Evolutionary conservation across 164 flowering plant genomes (phyloP), one percentile per base, ranked within the genome.

Genomic region (Nelumbo lutea): DNA sequence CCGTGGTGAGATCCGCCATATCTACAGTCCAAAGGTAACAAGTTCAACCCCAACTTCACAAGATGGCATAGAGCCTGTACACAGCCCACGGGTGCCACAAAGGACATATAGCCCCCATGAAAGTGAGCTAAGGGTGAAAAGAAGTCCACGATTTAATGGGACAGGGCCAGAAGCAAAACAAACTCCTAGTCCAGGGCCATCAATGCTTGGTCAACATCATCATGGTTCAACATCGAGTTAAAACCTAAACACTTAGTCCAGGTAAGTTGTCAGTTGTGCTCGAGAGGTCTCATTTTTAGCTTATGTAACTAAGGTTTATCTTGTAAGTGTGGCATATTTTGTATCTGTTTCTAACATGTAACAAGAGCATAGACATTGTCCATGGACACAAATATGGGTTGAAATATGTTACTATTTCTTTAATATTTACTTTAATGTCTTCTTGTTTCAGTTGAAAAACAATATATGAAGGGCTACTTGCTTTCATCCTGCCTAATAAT

Each of bases 1-100:
- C 81, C 89, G 97, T 9, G 97, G 98, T 52, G 98, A 93, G 81
- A 82, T 90, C 73, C 89, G 97, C 6, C 85, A 68, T 48, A 75
- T 78, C 9, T 77, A 76, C 45, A 93, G 97, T 73, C 96, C 98
- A 44, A 90, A 87, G 72, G 64, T 85, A 40, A 87, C 92, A 27
- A 90, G 98, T 70, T 79, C 91, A 11, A 77, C 83, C 73, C 82
- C 88, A 15, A 45, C 76, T 59, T 67, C 95, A 63, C 63, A 43
- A 48, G 86, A 81, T 55, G 83, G 73, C 41, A 77, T 80, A 74
- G 80, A 71, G 75, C 69, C 83, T 5, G 68, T 67, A 14, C 70
- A 68, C 69, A 90, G 94, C 73, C 94, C 96, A 64, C 77, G 79
- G 60, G 11, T 79, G 40, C 61, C 83, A 7, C 80, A 68, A 11